A percentile compares a stretch with the other conserved stretches of the same genome.
phyloP scores from a whole-genome alignment of 306 rosid genomes.

The Carpinus viminea region DNA sequence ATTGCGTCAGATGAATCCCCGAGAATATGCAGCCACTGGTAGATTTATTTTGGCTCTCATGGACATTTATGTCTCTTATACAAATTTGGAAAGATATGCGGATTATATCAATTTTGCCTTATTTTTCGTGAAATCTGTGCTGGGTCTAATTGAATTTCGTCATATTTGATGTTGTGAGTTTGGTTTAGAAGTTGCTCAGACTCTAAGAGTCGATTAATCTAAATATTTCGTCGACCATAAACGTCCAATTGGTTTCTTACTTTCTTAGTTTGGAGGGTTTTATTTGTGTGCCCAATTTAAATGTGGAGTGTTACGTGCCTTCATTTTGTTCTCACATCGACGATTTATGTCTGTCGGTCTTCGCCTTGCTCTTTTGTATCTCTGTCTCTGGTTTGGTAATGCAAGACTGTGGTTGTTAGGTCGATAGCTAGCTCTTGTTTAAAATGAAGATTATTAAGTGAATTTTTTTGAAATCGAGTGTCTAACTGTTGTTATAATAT shows the following conservation, averaged over 20 bases:
- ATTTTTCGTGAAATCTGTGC: neutral
- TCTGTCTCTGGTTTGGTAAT: neutral
- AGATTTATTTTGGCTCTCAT: conserved; percentile 5
- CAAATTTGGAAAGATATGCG: neutral
- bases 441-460: neutral
- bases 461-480: neutral
- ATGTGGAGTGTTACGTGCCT: neutral
- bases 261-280: neutral
- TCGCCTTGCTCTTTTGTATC: neutral
- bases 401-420: neutral
- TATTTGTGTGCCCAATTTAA: neutral
- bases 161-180: neutral
- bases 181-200: neutral
- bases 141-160: neutral
- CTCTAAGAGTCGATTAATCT: neutral
- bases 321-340: neutral
- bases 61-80: neutral
- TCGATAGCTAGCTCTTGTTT: neutral
- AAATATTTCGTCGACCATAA: neutral
- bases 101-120: neutral
- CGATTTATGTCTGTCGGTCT: neutral
- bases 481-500: neutral
- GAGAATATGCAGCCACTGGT: conserved; percentile 82
- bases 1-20: conserved; percentile 56
- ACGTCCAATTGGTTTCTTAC: neutral